A percentile compares a stretch with the other conserved stretches of the same genome.
phyloP scores from a whole-genome alignment of 768 basidiomycete genomes.

The Lactarius pseudohatsudake region DNA sequence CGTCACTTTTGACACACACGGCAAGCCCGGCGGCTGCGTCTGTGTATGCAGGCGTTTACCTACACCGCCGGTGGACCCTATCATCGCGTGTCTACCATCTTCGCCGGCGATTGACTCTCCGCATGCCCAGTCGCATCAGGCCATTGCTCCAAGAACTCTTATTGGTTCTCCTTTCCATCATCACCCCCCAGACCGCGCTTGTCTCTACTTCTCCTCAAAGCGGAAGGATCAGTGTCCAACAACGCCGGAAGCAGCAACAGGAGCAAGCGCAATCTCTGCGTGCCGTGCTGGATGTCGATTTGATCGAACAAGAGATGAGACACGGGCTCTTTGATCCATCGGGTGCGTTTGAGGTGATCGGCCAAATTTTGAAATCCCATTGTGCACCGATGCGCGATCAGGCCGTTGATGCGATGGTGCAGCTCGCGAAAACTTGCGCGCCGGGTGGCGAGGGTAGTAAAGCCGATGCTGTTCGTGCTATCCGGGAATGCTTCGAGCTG shows the following conservation, averaged over 20 bases:
- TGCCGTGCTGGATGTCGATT: slow-evolving; percentile 64
- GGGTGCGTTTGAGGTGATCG: slow-evolving; percentile 75
- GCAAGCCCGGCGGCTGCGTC: slow-evolving; percentile 47
- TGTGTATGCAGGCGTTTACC: slow-evolving; percentile 46
- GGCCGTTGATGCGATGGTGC: slow-evolving; percentile 81
- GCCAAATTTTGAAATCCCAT: slow-evolving; percentile 80
- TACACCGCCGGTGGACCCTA: slow-evolving; percentile 41
- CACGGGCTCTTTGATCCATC: slow-evolving; percentile 77
- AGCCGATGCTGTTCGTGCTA: slow-evolving; percentile 66
- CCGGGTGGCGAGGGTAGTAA: slow-evolving; percentile 55
- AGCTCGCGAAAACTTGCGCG: slow-evolving; percentile 58
- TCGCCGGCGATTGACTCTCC: slow-evolving; percentile 52
- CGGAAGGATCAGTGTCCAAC: slow-evolving; percentile 25
- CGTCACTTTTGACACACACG: slow-evolving; percentile 64
- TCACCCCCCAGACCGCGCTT: slow-evolving; percentile 67
- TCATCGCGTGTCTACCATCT: slow-evolving; percentile 39
- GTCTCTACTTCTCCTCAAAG: slow-evolving; percentile 34
- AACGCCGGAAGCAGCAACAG: slow-evolving; percentile 27
- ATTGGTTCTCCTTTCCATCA: slow-evolving; percentile 51
- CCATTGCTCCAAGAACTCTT: slow-evolving; percentile 74
- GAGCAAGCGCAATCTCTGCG: slow-evolving; percentile 26
- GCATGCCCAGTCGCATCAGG: slow-evolving; percentile 70
- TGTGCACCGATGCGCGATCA: slow-evolving; percentile 93
- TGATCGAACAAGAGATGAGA: slow-evolving; percentile 79
- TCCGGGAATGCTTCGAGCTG: slow-evolving; percentile 84